A percentile compares a stretch with the other conserved stretches of the same genome.
These are phyloP conservation scores for Hortiboletus rubellus DNA, from an alignment of 1,284 basidiomycete species.

Conservation along the genomic window DNA sequence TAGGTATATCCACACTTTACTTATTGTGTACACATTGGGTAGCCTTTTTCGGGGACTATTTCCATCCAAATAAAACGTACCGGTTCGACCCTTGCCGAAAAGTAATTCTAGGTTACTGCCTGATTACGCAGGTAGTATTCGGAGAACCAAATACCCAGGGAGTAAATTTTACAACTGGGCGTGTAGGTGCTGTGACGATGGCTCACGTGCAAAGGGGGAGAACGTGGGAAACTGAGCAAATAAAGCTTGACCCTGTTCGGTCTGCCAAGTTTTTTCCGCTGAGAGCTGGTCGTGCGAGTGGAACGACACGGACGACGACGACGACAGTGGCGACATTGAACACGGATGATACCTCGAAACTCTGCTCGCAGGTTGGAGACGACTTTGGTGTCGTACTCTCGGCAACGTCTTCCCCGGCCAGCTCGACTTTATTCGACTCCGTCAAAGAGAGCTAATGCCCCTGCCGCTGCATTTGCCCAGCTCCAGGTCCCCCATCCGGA, in stretches of 20 bases:
- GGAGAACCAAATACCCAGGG: too few relatives aligned
- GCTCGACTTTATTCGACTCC: slow-evolving; percentile 66
- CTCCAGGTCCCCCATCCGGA: slow-evolving; percentile 38
- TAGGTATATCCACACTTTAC: too few relatives aligned
- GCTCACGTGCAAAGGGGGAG: too few relatives aligned
- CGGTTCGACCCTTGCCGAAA: too few relatives aligned
- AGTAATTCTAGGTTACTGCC: too few relatives aligned
- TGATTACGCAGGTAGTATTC: too few relatives aligned
- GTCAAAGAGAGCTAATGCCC: slow-evolving; percentile 52
- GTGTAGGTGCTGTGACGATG: too few relatives aligned
- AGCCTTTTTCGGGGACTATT: too few relatives aligned
- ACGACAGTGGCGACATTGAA: slow-evolving; percentile 5
- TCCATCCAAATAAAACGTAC: too few relatives aligned
- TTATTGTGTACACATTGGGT: too few relatives aligned
- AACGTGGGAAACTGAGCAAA: slow-evolving; percentile 15
- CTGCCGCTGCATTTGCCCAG: slow-evolving; percentile 44
- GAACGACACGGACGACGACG: slow-evolving; percentile 12
- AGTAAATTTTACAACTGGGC: too few relatives aligned
- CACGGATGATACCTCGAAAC: slow-evolving; percentile 47
- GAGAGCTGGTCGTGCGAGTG: slow-evolving; percentile 18
- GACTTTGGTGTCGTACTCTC: slow-evolving; percentile 61
- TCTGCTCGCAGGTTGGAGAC: slow-evolving; percentile 51
- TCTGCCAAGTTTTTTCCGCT: slow-evolving; percentile 6
- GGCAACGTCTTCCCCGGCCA: slow-evolving; percentile 65
- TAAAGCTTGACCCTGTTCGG: background rate